Conservation (phyloP, 1,139 yeast genomes). For the Kodamaea alishanica region DNA sequence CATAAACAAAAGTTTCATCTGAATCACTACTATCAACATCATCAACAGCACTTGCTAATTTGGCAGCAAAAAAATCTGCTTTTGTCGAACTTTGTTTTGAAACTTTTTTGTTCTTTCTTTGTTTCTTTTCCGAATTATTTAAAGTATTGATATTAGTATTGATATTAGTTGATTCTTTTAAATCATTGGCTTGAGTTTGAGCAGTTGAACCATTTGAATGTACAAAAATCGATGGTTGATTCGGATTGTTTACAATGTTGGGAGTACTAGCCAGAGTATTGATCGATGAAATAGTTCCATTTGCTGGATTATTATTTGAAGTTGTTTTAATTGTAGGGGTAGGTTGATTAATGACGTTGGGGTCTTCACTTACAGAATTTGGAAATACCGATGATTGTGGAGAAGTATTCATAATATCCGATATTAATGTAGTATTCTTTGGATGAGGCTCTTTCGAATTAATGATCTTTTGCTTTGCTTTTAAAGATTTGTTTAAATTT, state of each 20-base stretch:
- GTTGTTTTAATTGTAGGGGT: too few species aligned
- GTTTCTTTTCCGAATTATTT: constrained; percentile 1
- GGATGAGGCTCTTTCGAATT: constrained; percentile 37
- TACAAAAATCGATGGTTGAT: too few species aligned
- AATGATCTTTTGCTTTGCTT: constrained; percentile 41
- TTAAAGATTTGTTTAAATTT: constrained; percentile 37
- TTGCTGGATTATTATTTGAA: too few species aligned
- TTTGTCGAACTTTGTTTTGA: constrained; percentile 44
- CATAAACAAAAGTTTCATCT: constrained; percentile 93
- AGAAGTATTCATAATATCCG: constrained; percentile 35
- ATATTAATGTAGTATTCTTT: constrained; percentile 31
- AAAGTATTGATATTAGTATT: constrained; percentile 5
- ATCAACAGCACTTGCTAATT: constrained; percentile 88
- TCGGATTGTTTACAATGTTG: too few species aligned
- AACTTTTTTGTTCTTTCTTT: constrained; percentile 13
- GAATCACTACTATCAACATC: constrained; percentile 83
- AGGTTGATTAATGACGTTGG: too few species aligned
- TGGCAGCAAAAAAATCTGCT: constrained; percentile 93
- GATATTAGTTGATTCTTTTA: not conserved
- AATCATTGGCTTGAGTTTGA: too few species aligned
- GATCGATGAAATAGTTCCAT: too few species aligned
- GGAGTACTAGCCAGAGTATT: too few species aligned
- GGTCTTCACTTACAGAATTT: constrained; percentile 1
- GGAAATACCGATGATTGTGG: constrained; percentile 31
- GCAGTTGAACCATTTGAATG: too few species aligned